Evolutionary conservation across 306 rosid species (phyloP).

Genomic region (Parietaria judaica): DNA sequence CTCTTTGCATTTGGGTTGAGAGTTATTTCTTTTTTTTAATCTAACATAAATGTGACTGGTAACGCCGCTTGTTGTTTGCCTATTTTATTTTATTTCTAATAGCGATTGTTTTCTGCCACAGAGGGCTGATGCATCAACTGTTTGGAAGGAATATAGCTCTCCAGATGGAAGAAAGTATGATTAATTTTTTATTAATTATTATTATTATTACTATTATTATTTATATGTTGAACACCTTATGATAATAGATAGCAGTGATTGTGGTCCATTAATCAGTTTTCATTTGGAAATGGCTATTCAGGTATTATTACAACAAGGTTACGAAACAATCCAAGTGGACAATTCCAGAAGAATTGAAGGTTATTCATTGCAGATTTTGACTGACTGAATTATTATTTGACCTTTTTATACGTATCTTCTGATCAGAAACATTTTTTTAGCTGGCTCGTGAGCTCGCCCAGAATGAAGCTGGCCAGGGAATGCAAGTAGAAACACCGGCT

Average conservation of each 20-base stretch:
- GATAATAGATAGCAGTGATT: not conserved
- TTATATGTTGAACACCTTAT: constrained; percentile 4
- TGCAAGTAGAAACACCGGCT: constrained; percentile 39
- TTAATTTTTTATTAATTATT: not conserved
- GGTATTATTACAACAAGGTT: constrained; percentile 90
- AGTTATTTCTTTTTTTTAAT: constrained; percentile 10
- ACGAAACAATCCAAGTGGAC: constrained; percentile 95
- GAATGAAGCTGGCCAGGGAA: constrained; percentile 49
- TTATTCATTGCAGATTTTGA: constrained; percentile 25
- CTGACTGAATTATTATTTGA: not conserved
- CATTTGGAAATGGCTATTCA: constrained; percentile 32
- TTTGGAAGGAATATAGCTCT: constrained; percentile 95
- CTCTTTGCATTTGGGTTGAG: constrained; percentile 7
- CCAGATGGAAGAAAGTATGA: constrained; percentile 84
- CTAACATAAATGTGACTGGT: not conserved
- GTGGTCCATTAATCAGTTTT: constrained; percentile 3
- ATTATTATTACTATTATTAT: not conserved
- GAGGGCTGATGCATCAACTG: constrained; percentile 99
- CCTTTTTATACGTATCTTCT: constrained; percentile 7
- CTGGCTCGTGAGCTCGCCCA: constrained; percentile 93
- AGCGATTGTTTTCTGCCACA: constrained; percentile 45
- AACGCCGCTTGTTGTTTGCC: constrained; percentile 10
- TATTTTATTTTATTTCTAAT: constrained; percentile 4
- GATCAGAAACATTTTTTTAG: constrained; percentile 39
- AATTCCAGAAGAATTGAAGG: constrained; percentile 97